Percentiles rank a stretch among this genome's conserved stretches.
Conservation (phyloP, 2,329 filamentous ascomycete genomes). For the Penicillium sp. region DNA sequence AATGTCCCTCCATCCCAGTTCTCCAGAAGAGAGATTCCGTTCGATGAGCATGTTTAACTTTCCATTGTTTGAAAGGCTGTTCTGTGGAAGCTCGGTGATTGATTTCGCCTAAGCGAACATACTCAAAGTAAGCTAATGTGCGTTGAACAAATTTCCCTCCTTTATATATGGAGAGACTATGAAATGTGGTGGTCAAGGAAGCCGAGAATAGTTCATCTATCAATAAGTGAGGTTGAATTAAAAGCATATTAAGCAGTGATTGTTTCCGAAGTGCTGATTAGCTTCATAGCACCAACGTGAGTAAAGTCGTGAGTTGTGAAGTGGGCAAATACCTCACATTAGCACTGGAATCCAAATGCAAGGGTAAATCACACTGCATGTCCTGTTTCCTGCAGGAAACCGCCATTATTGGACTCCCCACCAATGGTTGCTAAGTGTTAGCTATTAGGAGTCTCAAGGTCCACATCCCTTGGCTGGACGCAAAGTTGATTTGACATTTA, state of each 20-base stretch:
- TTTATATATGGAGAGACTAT: background rate
- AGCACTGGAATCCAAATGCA: background rate
- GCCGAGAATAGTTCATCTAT: background rate
- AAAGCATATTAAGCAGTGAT: background rate
- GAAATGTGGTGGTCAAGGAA: background rate
- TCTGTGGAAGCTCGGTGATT: too few relatives aligned
- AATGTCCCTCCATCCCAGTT: background rate
- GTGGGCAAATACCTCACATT: background rate
- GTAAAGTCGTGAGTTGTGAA: background rate
- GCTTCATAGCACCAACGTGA: background rate
- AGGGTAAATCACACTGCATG: background rate
- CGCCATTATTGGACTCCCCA: background rate
- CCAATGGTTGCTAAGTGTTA: background rate
- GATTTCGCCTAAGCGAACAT: background rate
- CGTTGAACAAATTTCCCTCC: background rate
- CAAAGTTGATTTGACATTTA: background rate
- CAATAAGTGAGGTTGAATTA: background rate
- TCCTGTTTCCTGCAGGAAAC: background rate
- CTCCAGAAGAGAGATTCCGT: background rate
- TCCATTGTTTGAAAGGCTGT: background rate
- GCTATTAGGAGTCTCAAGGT: background rate
- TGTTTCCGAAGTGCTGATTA: background rate
- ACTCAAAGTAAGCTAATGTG: background rate
- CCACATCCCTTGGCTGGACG: background rate
- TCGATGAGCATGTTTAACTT: constrained; percentile 7